Percentiles rank a stretch among this genome's conserved stretches.
phyloP scores from a whole-genome alignment of 2,329 filamentous ascomycete genomes.

The Shiraia sp. region DNA sequence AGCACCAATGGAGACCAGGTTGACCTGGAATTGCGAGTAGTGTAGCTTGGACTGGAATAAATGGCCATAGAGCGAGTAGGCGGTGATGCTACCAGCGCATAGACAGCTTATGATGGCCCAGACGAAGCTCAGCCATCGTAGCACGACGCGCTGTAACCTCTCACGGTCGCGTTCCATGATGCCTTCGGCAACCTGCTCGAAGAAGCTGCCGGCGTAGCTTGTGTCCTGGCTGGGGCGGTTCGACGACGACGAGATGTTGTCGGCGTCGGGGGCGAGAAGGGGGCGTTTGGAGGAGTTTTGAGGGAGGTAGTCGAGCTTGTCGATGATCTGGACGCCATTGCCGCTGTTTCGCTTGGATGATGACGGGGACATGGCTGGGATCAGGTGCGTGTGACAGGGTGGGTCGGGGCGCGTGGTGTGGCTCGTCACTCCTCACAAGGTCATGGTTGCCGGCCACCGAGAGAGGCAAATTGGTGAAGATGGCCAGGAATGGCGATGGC shows the following conservation, averaged over 20 bases:
- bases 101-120: conserved; percentile 68
- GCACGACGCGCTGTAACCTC: conserved; percentile 57
- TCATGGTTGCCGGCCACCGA: neutral
- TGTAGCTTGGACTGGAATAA: conserved; percentile 83
- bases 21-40: conserved; percentile 92
- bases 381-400: conserved; percentile 25
- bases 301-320: conserved; percentile 55
- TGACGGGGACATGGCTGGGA: conserved; percentile 34
- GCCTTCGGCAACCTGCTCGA: conserved; percentile 64
- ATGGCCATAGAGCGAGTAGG: conserved; percentile 92
- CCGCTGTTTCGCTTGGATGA: conserved; percentile 37
- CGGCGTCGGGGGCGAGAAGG: conserved; percentile 45
- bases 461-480: neutral
- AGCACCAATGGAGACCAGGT: conserved; percentile 82
- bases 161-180: conserved; percentile 62
- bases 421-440: conserved; percentile 1
- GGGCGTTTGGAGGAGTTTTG: conserved; percentile 44
- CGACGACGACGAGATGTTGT: conserved; percentile 16
- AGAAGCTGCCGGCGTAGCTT: conserved; percentile 58
- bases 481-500: neutral
- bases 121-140: conserved; percentile 60
- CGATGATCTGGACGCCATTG: conserved; percentile 43
- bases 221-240: conserved; percentile 46
- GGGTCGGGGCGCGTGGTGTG: conserved; percentile 15
- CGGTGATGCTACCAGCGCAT: conserved; percentile 87